These are phyloP conservation scores for Schizochytrium sp. DNA, from an alignment of 108 stramenopile genomes.

Conservation along the genomic window DNA sequence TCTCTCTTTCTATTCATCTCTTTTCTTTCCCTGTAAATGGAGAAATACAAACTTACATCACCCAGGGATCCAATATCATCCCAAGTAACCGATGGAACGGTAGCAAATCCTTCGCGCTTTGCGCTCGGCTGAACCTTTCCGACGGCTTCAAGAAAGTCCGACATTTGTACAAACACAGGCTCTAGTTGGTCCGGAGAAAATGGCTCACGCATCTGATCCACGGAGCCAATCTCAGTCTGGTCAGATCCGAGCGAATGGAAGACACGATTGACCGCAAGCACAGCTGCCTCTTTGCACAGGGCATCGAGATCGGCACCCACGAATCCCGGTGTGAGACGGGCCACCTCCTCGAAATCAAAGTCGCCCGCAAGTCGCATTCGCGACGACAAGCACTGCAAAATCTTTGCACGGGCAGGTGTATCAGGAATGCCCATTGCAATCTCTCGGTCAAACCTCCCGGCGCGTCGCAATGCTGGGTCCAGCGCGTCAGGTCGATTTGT, in stretches of 20 bases:
- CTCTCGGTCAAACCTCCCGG: constrained; percentile 95
- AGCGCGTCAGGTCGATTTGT: constrained; percentile 92
- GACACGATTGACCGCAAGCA: constrained; percentile 86
- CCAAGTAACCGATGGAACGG: constrained; percentile 94
- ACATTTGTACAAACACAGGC: constrained; percentile 75
- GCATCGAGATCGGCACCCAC: constrained; percentile 94
- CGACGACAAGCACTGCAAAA: constrained; percentile 70
- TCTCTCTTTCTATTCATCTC: too few relatives aligned
- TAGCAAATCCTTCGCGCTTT: constrained; percentile 97
- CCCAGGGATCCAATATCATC: constrained; percentile 75
- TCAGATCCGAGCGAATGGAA: constrained; percentile 38
- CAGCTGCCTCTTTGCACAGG: constrained; percentile 90
- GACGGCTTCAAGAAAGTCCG: constrained; percentile 80
- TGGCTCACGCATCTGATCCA: constrained; percentile 28
- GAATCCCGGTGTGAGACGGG: constrained; percentile 84
- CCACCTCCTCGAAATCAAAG: constrained; percentile 70
- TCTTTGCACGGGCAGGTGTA: constrained; percentile 71
- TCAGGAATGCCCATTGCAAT: constrained; percentile 90
- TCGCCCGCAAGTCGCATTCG: constrained; percentile 71
- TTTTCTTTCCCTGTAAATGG: background rate
- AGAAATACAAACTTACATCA: constrained; percentile 18
- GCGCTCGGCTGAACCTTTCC: constrained; percentile 90
- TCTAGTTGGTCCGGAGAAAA: constrained; percentile 65
- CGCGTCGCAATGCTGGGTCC: constrained; percentile 82
- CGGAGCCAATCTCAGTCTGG: background rate